These are phyloP conservation scores for Termitomyces sp. DNA, from an alignment of 768 basidiomycete genomes.

Conservation along the genomic window DNA sequence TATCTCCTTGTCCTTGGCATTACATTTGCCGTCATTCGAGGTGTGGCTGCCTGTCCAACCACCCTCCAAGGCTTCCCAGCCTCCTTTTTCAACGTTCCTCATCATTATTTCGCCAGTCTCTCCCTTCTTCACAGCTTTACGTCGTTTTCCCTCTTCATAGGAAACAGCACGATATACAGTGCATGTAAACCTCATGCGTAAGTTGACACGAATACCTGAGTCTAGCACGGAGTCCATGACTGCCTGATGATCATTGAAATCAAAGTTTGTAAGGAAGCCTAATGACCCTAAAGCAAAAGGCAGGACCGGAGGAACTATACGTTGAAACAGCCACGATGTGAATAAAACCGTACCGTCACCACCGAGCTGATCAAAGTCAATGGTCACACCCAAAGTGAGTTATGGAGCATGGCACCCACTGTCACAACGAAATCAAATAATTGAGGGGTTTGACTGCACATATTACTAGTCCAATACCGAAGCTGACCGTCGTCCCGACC, in stretches of 20 bases:
- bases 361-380: conserved; percentile 65
- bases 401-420: conserved; percentile 43
- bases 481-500: conserved; percentile 79
- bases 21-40: conserved; percentile 40
- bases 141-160: conserved; percentile 60
- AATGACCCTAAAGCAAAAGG: conserved; percentile 96
- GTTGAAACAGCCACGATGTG: conserved; percentile 98
- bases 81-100: conserved; percentile 84
- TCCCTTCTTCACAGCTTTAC: conserved; percentile 87
- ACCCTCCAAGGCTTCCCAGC: conserved; percentile 96
- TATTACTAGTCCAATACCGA: conserved; percentile 95
- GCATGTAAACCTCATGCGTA: conserved; percentile 99
- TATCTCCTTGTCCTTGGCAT: conserved; percentile 88
- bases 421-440: conserved; percentile 98
- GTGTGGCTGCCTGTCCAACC: conserved; percentile 51
- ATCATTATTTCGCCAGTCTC: conserved; percentile 97
- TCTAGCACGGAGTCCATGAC: conserved; percentile 89
- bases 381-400: not conserved
- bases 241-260: conserved; percentile 80
- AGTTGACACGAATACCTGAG: conserved; percentile 91
- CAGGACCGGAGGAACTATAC: conserved; percentile 96
- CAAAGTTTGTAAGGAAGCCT: conserved; percentile 96
- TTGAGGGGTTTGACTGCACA: conserved; percentile 90
- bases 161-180: conserved; percentile 93
- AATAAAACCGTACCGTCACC: conserved; percentile 98